phyloP scores from a whole-genome alignment of 2,329 filamentous ascomycete genomes.

The Rosellinia necatrix region DNA sequence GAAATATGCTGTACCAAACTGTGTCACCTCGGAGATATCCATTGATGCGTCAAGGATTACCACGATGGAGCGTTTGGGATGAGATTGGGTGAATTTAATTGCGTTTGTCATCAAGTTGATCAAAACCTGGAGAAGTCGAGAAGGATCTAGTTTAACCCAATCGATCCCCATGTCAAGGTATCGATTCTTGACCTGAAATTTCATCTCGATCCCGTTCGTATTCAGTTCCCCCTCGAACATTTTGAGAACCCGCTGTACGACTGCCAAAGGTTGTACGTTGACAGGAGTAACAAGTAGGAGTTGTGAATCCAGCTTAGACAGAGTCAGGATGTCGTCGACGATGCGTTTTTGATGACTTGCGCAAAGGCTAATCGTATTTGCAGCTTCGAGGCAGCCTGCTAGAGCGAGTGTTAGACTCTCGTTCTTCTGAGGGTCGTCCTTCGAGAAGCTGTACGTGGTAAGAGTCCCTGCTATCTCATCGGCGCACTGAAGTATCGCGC shows the following conservation, averaged over 20 bases:
- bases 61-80: conserved; percentile 62
- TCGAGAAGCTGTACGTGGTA: conserved; percentile 45
- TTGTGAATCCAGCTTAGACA: conserved; percentile 73
- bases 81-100: conserved; percentile 67
- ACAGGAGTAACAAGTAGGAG: conserved; percentile 72
- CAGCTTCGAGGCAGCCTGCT: conserved; percentile 69
- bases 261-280: conserved; percentile 68
- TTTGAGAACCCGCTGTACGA: conserved; percentile 71
- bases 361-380: conserved; percentile 81
- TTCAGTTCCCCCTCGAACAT: conserved; percentile 80
- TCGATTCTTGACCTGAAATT: conserved; percentile 70
- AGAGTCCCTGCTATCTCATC: conserved; percentile 69
- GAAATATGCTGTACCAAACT: conserved; percentile 52
- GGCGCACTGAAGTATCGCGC: conserved; percentile 75
- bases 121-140: conserved; percentile 72
- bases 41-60: conserved; percentile 69
- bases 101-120: conserved; percentile 76
- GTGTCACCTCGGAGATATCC: conserved; percentile 49
- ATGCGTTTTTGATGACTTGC: conserved; percentile 78
- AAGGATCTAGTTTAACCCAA: conserved; percentile 77
- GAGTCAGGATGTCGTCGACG: conserved; percentile 68
- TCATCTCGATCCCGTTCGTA: conserved; percentile 72
- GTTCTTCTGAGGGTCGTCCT: conserved; percentile 48
- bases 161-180: conserved; percentile 68
- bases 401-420: conserved; percentile 49